Evolutionary conservation across 495 filamentous ascomycete genomes (phyloP).

Genomic region (Xylaria bambusicola): DNA sequence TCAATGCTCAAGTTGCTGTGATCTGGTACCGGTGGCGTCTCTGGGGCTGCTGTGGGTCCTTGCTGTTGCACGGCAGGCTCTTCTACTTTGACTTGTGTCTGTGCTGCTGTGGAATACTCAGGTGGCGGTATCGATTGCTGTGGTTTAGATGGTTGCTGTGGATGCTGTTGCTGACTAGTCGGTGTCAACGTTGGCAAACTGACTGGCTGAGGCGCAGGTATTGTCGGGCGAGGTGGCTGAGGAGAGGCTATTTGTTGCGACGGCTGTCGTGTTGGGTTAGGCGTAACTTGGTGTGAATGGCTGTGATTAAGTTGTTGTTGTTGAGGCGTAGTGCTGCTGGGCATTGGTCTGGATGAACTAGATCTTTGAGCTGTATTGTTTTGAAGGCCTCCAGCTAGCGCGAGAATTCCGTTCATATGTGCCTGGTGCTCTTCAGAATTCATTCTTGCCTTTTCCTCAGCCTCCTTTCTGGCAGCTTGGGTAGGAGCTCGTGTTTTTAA

Average conservation of each 20-base stretch:
- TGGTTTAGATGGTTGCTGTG: constrained; percentile 18
- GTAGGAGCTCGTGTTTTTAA: constrained; percentile 87
- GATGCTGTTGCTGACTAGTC: constrained; percentile 27
- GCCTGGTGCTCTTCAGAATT: constrained; percentile 71
- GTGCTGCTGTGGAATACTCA: not conserved
- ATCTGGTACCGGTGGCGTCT: not conserved
- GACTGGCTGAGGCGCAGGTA: constrained; percentile 36
- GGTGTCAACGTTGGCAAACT: constrained; percentile 33
- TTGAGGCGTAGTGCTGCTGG: constrained; percentile 24
- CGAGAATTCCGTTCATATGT: constrained; percentile 70
- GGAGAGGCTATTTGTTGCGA: constrained; percentile 6
- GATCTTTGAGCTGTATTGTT: constrained; percentile 31
- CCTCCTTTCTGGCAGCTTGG: constrained; percentile 79
- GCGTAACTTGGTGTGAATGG: constrained; percentile 24
- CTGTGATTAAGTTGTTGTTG: constrained; percentile 25
- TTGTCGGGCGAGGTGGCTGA: constrained; percentile 27
- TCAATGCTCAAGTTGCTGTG: constrained; percentile 27
- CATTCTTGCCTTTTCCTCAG: constrained; percentile 67
- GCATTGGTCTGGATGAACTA: constrained; percentile 20
- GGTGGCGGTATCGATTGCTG: constrained; percentile 9
- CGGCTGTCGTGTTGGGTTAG: constrained; percentile 8
- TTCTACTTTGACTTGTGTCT: constrained; percentile 1
- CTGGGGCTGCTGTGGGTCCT: constrained; percentile 8
- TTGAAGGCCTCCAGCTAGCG: constrained; percentile 42
- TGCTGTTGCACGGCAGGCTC: not conserved